A percentile compares a stretch with the other conserved stretches of the same genome.
Evolutionary conservation across 345 rosid genomes (phyloP).

Genomic region (Sonneratia caseolaris): DNA sequence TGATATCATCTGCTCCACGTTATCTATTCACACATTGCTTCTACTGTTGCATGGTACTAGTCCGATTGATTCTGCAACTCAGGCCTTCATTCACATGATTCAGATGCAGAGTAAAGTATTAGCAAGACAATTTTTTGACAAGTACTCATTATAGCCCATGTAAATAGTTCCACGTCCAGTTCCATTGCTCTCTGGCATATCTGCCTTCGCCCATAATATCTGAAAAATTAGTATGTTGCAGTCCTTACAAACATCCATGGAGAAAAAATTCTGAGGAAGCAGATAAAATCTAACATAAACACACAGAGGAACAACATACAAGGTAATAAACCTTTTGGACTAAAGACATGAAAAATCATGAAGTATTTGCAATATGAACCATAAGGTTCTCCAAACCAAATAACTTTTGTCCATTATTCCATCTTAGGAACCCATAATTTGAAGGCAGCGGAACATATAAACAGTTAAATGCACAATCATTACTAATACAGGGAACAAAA

Average conservation of each 20-base stretch:
- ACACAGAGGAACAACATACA: neutral
- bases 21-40: neutral
- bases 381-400: too few species aligned
- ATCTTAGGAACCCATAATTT: neutral
- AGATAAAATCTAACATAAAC: neutral
- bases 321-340: too few species aligned
- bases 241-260: neutral
- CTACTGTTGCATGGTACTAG: neutral
- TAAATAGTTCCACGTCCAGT: constrained; percentile 13
- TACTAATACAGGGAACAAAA: neutral
- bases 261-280: neutral
- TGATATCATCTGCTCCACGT: neutral
- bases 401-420: neutral
- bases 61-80: neutral
- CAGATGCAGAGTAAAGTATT: neutral
- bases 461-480: neutral
- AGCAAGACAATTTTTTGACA: neutral
- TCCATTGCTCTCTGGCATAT: constrained; percentile 38
- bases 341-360: too few species aligned
- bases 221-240: neutral
- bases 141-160: constrained; percentile 32
- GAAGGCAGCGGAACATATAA: neutral
- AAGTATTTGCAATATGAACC: too few species aligned
- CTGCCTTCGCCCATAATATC: constrained; percentile 61
- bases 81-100: neutral